These are phyloP conservation scores for Verbena officinalis DNA, from an alignment of 257 asterid genomes.

Conservation along the genomic window DNA sequence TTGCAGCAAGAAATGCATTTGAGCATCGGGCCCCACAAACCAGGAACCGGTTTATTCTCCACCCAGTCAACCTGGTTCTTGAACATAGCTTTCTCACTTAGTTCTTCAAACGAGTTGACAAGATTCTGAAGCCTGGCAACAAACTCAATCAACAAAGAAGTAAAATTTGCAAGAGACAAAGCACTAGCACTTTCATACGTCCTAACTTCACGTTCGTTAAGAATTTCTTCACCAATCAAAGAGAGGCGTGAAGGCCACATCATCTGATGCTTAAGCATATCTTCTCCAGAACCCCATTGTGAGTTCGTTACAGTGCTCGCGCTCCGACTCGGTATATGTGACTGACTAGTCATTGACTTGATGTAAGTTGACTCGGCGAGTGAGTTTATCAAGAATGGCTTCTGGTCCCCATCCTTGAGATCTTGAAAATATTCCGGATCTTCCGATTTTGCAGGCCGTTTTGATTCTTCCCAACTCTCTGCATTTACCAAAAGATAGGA, in stretches of 20 bases:
- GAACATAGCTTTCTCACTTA: slow-evolving; percentile 78
- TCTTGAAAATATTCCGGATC: slow-evolving; percentile 69
- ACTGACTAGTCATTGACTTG: slow-evolving; percentile 41
- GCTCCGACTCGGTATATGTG: slow-evolving; percentile 40
- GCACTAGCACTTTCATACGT: slow-evolving; percentile 94
- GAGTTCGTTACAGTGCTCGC: slow-evolving; percentile 53
- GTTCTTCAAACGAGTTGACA: slow-evolving; percentile 64
- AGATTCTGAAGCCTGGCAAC: slow-evolving; percentile 96
- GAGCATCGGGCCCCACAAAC: slow-evolving; percentile 44
- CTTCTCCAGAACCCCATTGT: slow-evolving; percentile 77
- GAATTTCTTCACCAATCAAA: slow-evolving; percentile 59
- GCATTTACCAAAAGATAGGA: slow-evolving; percentile 88
- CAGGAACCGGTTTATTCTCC: slow-evolving; percentile 33
- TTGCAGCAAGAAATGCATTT: slow-evolving; percentile 39
- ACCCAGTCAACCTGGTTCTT: slow-evolving; percentile 39
- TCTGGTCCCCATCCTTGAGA: slow-evolving; percentile 61
- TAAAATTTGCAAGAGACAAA: slow-evolving; percentile 77
- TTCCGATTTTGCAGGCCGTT: slow-evolving; percentile 51
- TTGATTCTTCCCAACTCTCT: slow-evolving; percentile 71
- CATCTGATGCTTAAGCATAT: slow-evolving; percentile 55
- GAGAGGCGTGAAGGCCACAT: slow-evolving; percentile 98
- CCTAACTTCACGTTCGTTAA: slow-evolving; percentile 81
- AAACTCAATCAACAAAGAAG: slow-evolving; percentile 84
- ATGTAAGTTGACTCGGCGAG: slow-evolving; percentile 50
- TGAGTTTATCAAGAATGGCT: slow-evolving; percentile 52